Base-by-base conservation (phyloP, 805 yeast species). In the Wickerhamiella parazyma region DNA sequence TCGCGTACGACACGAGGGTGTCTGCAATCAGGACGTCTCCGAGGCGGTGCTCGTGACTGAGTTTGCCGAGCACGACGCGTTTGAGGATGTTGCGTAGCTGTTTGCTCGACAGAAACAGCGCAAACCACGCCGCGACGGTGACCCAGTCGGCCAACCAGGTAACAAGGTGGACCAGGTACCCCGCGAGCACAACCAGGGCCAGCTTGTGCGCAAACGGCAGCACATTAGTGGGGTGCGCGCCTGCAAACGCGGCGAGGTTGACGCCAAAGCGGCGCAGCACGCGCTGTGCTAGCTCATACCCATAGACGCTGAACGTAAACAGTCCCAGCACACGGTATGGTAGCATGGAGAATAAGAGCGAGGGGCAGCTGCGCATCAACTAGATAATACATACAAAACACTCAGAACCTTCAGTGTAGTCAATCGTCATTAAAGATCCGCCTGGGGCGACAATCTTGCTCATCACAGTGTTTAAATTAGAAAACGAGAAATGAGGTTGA, bases 1-100 rank as follows among this genome's bases (percentile, higher is more conserved):
- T 77, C 3, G 84, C 67, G 57, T 80, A 85, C 0, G 95, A 85
- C 0, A 93, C 80, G 37, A 91, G 65, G 4, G 86, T 76, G 63
- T 89, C 98, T 6, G 94, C 75, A 11, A 87, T 58, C 38, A 91
- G 61, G 31, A 89, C 81, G 57, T 89, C 96, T 44, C 82, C 80
- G 14, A 81, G 73, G 53, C 94, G 66, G 33, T 56, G 48, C 12
- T 70, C 69, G 12, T 60, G 52, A 53, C 80, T 79, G 25, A 84
- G 75, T 2, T 69, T 66, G 2, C 94, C 94, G 2, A 56, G 41
- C 4, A 70, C 41, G 3, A 82, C 65, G 41, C 94, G 64, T 41
- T 62, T 63, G 2, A 63, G 45, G 33, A 76, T 53, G 16, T 49
- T 36, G 10, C 64, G 56, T 16, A 33, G 57, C 45, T 61, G 66